A percentile compares a stretch with the other conserved stretches of the same genome.
Evolutionary conservation across 202 grass and related monocot genomes (phyloP).

Genomic region (Musa balbisiana): DNA sequence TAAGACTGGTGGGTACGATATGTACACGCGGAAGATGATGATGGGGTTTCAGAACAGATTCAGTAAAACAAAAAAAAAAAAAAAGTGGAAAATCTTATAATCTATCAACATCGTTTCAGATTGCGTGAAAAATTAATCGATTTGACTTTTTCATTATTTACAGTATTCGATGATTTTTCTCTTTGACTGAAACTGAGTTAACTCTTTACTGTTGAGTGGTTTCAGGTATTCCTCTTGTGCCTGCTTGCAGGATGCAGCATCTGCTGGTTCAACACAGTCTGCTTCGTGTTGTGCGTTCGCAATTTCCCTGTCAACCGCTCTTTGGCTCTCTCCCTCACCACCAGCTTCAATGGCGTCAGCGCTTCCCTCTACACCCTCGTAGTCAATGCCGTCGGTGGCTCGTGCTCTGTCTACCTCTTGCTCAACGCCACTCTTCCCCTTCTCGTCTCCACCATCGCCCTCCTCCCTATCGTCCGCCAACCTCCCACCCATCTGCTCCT

Average conservation of each 20-base stretch:
- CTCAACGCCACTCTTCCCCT: conserved; percentile 29
- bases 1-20: no score
- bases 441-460: conserved; percentile 53
- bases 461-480: conserved; percentile 31
- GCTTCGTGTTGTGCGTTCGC: conserved; percentile 27
- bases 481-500: neutral
- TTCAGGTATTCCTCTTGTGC: conserved; percentile 76
- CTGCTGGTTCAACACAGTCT: conserved; percentile 54
- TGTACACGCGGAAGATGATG: no score
- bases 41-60: no score
- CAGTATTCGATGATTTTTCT: no score
- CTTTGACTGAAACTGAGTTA: no score
- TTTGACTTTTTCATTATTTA: no score
- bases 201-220: no score
- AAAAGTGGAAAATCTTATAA: no score
- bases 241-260: conserved; percentile 87
- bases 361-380: conserved; percentile 75
- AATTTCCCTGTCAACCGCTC: conserved; percentile 38
- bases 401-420: conserved; percentile 26
- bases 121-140: no score
- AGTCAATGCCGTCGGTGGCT: conserved; percentile 31
- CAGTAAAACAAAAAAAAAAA: no score
- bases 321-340: conserved; percentile 65
- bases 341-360: conserved; percentile 87
- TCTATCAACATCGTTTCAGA: no score